phyloP scores from a whole-genome alignment of 306 rosid genomes.

The Quercus suber region DNA sequence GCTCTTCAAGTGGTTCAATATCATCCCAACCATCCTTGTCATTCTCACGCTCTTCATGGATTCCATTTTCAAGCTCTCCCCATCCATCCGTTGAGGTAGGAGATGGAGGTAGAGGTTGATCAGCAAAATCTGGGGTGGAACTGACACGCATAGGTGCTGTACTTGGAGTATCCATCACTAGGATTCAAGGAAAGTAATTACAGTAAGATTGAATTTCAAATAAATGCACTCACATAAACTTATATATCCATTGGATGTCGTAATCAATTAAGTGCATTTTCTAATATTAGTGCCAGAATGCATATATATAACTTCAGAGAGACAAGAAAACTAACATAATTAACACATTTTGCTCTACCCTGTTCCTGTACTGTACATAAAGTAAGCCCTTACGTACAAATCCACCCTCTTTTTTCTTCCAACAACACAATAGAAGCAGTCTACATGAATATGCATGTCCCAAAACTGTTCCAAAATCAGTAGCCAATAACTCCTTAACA shows the following conservation, averaged over 20 bases:
- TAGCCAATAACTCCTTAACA: not conserved
- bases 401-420: not conserved
- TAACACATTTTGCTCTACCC: not conserved
- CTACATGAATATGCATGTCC: not conserved
- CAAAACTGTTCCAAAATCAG: not conserved
- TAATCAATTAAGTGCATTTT: slow-evolving; percentile 10
- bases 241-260: not conserved
- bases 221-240: not conserved
- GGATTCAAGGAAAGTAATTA: slow-evolving; percentile 22
- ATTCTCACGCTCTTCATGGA: slow-evolving; percentile 54
- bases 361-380: not conserved
- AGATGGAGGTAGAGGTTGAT: slow-evolving; percentile 61
- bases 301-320: not conserved
- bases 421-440: not conserved
- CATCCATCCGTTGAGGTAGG: slow-evolving; percentile 98
- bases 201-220: slow-evolving; percentile 8
- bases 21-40: slow-evolving; percentile 98
- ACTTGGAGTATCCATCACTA: slow-evolving; percentile 62
- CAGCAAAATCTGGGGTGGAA: slow-evolving; percentile 66
- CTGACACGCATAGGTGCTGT: slow-evolving; percentile 52
- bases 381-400: not conserved
- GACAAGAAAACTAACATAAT: not conserved
- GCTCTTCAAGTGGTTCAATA: slow-evolving; percentile 84
- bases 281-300: not conserved
- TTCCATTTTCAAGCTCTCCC: slow-evolving; percentile 95